Evolutionary conservation across 1,284 basidiomycete genomes (phyloP), one percentile per base, ranked within the genome.

Genomic region (Apiotrichum sp.): DNA sequence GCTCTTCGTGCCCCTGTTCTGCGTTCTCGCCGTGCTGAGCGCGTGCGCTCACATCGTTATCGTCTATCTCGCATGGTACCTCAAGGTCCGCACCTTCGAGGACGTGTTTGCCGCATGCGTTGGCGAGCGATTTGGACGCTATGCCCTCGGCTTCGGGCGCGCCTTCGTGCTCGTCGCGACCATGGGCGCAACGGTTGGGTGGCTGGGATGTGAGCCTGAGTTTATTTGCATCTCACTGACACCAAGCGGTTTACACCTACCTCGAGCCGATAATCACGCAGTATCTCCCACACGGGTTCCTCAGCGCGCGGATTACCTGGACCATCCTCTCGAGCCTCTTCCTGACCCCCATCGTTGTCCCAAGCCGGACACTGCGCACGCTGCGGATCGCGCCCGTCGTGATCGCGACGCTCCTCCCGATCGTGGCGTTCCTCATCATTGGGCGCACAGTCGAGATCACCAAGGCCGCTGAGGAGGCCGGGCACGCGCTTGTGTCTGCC

Each of bases 51-150:
- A 75, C 47, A 72, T 77, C 29, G 75, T 77, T 41, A 73, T 74
- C 29, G 73, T 76, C 45, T 76, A 77, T 56, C 68, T 77, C 2
- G 64, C 73, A 1, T 73, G 74, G 74, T 77, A 77, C 60, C 69
- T 77, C 46, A 75, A 75, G 49, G 74, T 75, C 1, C 59, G 61
- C 9, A 66, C 65, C 8, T 75, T 76, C 54, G 74, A 77, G 54
- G 72, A 75, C n/a, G 73, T 75, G 8, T 73, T 71, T 36, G 71
- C 68, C 1, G 58, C 61, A 2, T 62, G 51, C 54, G 71, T 65
- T 9, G 68, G 64, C 36, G 71, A 65, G 34, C 62, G 62, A 39
- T 74, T 66, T 47, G 68, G 70, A 1, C 57, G 52, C 22, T 67
- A 68, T 41, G 74, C 70, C 1, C 55, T 68, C 10, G 70, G 68